Evolutionary conservation across 2,329 filamentous ascomycete species (phyloP).

Genomic region (Colletotrichum sp.): DNA sequence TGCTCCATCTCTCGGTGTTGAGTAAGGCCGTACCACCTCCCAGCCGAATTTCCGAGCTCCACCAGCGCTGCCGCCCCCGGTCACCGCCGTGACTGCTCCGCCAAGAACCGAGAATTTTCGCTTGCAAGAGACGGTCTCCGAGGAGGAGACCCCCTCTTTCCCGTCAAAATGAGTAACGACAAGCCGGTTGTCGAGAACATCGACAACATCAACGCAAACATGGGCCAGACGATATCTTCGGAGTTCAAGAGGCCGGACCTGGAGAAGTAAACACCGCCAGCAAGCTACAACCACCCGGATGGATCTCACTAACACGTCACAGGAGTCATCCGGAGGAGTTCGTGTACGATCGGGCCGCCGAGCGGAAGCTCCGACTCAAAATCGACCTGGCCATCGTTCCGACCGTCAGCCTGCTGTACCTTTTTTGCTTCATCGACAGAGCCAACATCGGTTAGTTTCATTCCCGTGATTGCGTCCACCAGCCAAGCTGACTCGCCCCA

Average conservation of each 20-base stretch:
- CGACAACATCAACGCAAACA: constrained; percentile 3
- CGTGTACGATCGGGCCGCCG: constrained; percentile 30
- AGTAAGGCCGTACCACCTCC: neutral
- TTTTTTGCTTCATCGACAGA: constrained; percentile 72
- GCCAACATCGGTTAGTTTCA: constrained; percentile 63
- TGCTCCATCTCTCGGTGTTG: neutral
- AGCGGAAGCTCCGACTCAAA: constrained; percentile 55
- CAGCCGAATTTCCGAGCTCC: neutral
- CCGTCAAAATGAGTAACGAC: neutral
- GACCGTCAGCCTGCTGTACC: constrained; percentile 65
- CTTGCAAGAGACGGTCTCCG: neutral
- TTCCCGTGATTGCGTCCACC: neutral
- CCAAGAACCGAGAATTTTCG: neutral
- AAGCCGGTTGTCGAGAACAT: constrained; percentile 2
- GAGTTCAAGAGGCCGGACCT: neutral
- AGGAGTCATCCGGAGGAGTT: neutral
- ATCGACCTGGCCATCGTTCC: constrained; percentile 68
- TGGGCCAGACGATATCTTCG: neutral
- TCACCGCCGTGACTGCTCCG: neutral
- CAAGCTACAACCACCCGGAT: neutral
- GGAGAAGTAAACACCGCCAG: neutral
- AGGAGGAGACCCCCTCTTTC: neutral
- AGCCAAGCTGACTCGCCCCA: constrained; percentile 25
- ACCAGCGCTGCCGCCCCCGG: neutral
- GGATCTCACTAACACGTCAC: neutral